phyloP scores from a whole-genome alignment of 2,329 filamentous ascomycete species.

The Cercospora sesami region DNA sequence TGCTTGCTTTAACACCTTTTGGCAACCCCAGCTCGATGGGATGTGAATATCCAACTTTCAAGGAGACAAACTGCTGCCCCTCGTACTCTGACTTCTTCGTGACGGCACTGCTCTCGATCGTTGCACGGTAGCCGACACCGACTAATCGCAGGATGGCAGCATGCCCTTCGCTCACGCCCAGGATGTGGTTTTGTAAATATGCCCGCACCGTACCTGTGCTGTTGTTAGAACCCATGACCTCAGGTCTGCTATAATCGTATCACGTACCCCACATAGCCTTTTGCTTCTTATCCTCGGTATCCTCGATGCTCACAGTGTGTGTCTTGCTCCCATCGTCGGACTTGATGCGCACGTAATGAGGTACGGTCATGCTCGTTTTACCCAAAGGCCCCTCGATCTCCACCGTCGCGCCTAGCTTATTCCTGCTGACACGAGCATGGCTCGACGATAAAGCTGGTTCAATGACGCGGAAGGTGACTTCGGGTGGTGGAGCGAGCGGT shows the following conservation, averaged over 20 bases:
- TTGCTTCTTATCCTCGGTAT: slow-evolving; percentile 70
- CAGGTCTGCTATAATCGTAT: neutral
- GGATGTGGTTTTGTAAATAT: slow-evolving; percentile 85
- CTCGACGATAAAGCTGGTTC: slow-evolving; percentile 59
- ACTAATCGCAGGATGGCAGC: slow-evolving; percentile 89
- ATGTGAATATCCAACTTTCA: slow-evolving; percentile 97
- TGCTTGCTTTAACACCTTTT: slow-evolving; percentile 77
- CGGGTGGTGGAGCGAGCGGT: slow-evolving; percentile 76
- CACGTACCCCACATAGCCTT: slow-evolving; percentile 91
- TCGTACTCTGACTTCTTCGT: slow-evolving; percentile 68
- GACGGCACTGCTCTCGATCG: slow-evolving; percentile 72
- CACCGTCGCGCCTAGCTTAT: slow-evolving; percentile 63
- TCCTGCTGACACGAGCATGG: slow-evolving; percentile 60
- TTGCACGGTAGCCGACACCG: slow-evolving; percentile 92
- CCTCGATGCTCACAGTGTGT: slow-evolving; percentile 67
- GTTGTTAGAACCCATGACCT: slow-evolving; percentile 1
- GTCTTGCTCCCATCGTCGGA: slow-evolving; percentile 65
- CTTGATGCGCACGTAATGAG: slow-evolving; percentile 71
- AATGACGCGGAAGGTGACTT: slow-evolving; percentile 71
- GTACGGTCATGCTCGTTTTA: slow-evolving; percentile 74
- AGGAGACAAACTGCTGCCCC: slow-evolving; percentile 82
- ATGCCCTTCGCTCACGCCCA: slow-evolving; percentile 94
- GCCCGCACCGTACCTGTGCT: slow-evolving; percentile 80
- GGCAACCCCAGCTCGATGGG: slow-evolving; percentile 88
- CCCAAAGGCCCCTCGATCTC: slow-evolving; percentile 81